Evolutionary conservation across 345 rosid species (phyloP), one percentile per base, ranked within the genome.

Genomic region (Eucalyptus albens): DNA sequence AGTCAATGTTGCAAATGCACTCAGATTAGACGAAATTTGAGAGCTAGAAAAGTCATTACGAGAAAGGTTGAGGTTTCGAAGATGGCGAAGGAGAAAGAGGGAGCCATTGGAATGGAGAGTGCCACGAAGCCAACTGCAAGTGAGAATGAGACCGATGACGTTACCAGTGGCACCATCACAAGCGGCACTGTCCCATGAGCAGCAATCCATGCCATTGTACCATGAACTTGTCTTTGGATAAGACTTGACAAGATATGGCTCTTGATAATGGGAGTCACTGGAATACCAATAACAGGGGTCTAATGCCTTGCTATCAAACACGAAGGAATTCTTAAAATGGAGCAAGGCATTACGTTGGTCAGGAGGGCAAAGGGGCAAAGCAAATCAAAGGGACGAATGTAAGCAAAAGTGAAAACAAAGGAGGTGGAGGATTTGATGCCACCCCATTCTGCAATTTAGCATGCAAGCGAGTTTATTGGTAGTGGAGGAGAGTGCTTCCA

Each of bases 181-280:
- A 15, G 22, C 0, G 3, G 0, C 60, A 15, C 27, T 1, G 0
- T 86, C 87, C 59, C 60, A 86, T 3, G 44, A 50, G 87, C 9
- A 86, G 15, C 44, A 86, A 16, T 29, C 87, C 40, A 6, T 24
- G 13, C 6, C 11, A 1, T n/a, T 21, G 37, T 55, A 4, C 87
- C 87, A 86, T 5, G 60, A 50, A 3, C 1, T 17, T 15, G 42
- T 86, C 37, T 86, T 86, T 29, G 87, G 26, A 26, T 29, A 49
- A 37, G 59, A 86, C 11, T 8, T 29, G 24, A 6, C 19, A 49
- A 1, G 1, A 42, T 9, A 0, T 51, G 0, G 0, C 4, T 51
- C 0, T 51, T 7, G 9, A 51, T 7, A 51, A 7, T 0, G 0
- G 4, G 0, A 17, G 56, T 7, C 22, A 51, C 0, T 6, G 9